Percentiles rank a stretch among this genome's conserved stretches.
Conservation (phyloP, 2,329 filamentous ascomycete species). For the Ceratocystis ficicola region DNA sequence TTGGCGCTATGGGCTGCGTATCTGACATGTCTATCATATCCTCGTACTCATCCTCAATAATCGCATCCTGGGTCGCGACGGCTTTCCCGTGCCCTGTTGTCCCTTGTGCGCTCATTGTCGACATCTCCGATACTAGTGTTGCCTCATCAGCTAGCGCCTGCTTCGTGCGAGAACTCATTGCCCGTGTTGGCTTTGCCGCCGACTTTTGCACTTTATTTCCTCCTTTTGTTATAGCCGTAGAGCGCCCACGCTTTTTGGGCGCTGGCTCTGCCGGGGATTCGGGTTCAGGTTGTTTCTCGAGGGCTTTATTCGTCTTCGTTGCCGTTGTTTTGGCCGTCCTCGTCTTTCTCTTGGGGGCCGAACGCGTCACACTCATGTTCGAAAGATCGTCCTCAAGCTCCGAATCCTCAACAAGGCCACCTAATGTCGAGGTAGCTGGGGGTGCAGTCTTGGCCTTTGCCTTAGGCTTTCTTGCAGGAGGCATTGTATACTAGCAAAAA, state of each 20-base stretch:
- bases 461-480: conserved; percentile 17
- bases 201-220: conserved; percentile 17
- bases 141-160: conserved; percentile 8
- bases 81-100: neutral
- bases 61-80: neutral
- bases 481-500: conserved; percentile 10
- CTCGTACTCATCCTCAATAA: conserved; percentile 2
- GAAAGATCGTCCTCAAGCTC: conserved; percentile 20
- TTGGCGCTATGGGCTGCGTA: neutral
- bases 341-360: neutral
- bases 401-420: conserved; percentile 15
- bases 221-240: neutral
- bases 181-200: conserved; percentile 3
- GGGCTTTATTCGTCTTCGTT: conserved; percentile 7
- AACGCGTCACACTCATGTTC: conserved; percentile 14
- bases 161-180: neutral
- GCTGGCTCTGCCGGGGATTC: neutral
- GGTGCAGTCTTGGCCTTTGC: conserved; percentile 9
- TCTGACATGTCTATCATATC: conserved; percentile 1
- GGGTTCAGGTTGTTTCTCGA: neutral
- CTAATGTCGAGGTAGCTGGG: conserved; percentile 4
- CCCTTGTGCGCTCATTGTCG: neutral
- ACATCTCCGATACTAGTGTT: neutral
- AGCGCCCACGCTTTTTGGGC: conserved; percentile 12
- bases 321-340: neutral